Evolutionary conservation across 768 basidiomycete species (phyloP), one percentile per base, ranked within the genome.

Genomic region (Dendrothele bispora): DNA sequence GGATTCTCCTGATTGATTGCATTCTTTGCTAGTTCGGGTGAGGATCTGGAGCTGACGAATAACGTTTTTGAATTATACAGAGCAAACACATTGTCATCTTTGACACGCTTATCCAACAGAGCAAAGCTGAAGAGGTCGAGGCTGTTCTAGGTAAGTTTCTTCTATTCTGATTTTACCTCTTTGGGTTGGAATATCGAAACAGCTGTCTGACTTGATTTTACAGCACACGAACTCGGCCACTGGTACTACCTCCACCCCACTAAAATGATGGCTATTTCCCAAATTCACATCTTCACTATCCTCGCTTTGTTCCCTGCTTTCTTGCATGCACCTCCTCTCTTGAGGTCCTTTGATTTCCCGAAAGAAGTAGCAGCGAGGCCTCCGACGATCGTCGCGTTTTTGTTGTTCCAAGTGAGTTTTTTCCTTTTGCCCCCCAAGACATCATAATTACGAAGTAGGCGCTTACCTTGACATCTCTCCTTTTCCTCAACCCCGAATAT

Each of bases 71-170:
- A 48, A 26, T 5, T 15, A 34, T 22, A 8, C 53, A 90, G 88
- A 88, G 84, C 70, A 94, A 94, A 57, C 91, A 94, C 67, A 91
- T 95, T 55, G 93, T 98, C 64, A 88, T 99, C 61, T 99, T 93
- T 59, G 97, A 99, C 58, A 98, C 95, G 1, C 79, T 99, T 54
- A 93, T 98, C 66, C 86, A 95, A 61, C 83, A 98, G 59, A 88
- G 83, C 65, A 82, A 85, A 57, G 80, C 94, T 0, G 89, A 91
- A 21, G 92, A 98, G 65, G 92, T 99, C 24, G 95, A 98, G 57
- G 95, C 97, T 26, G 93, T 99, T n/a, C 80, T 98, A 35, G 85
- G 75, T 75, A 55, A 17, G 70, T 61, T 7, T 10, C 28, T 42
- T 11, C 7, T 20, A 7, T 37, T 25, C 37, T 26, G 30, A 17